Conservation (phyloP, 148 eudicot species). For the Agrostemma githago region DNA sequence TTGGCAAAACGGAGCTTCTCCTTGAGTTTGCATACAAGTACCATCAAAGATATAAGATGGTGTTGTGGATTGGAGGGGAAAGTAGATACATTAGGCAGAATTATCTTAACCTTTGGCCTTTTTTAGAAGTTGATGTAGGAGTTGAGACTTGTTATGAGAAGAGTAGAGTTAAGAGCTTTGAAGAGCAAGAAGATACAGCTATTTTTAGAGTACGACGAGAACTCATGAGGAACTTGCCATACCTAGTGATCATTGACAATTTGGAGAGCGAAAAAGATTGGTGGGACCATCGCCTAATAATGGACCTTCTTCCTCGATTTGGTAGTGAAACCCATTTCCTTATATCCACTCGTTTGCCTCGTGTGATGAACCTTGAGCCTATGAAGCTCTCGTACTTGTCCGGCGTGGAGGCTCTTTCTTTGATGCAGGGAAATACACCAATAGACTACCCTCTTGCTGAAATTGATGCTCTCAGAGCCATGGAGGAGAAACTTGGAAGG, state of each 20-base stretch:
- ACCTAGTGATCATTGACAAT: slow-evolving; percentile 80
- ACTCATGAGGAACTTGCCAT: slow-evolving; percentile 87
- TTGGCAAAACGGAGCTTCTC: slow-evolving; percentile 93
- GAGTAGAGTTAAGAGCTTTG: slow-evolving; percentile 68
- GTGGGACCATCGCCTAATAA: slow-evolving; percentile 91
- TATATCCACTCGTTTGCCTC: slow-evolving; percentile 75
- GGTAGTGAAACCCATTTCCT: slow-evolving; percentile 91
- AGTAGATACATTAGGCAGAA: slow-evolving; percentile 92
- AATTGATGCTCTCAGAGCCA: slow-evolving; percentile 68
- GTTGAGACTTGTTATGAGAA: slow-evolving; percentile 62
- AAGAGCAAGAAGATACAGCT: slow-evolving; percentile 93
- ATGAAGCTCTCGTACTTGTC: slow-evolving; percentile 84
- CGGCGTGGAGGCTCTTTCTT: slow-evolving; percentile 84
- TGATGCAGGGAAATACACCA: slow-evolving; percentile 66
- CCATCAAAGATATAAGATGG: slow-evolving; percentile 92
- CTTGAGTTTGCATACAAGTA: slow-evolving; percentile 84
- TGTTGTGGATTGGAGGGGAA: slow-evolving; percentile 94
- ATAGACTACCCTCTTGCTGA: slow-evolving; percentile 57
- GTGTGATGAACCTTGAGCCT: slow-evolving; percentile 82
- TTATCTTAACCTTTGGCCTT: slow-evolving; percentile 76
- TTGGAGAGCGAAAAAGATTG: slow-evolving; percentile 92
- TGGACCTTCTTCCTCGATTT: slow-evolving; percentile 96
- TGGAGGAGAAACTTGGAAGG: slow-evolving; percentile 96
- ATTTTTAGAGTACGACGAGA: slow-evolving; percentile 74
- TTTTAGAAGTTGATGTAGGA: slow-evolving; percentile 80